Evolutionary conservation across 73 alveolate genomes (phyloP), one percentile per base, ranked within the genome.

Genomic region (Paraurostyla sp.): DNA sequence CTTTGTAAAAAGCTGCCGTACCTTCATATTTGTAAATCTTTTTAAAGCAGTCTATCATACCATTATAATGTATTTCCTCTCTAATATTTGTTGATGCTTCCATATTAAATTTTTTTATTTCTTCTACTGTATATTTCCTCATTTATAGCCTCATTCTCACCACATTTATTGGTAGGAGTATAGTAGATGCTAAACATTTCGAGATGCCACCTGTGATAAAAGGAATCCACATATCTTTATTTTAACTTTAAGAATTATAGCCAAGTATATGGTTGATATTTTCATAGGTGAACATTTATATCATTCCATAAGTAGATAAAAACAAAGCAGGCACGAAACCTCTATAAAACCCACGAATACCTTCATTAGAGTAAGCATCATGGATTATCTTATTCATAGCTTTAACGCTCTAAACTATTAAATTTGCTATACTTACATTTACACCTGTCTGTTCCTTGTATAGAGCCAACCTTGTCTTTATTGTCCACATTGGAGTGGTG

Each of bases 171-270:
- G 96, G 96, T 16, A 50, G 75, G 2, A 91, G 83, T 3, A 49
- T 50, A 15, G 75, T 81, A 0, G 93, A 52, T 0, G 96, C 96
- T 32, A 57, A 16, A 13, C 83, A 81, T 40, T 71, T 68, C 0
- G 89, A n/a, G 0, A 81, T 25, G 38, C 96, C 96, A n/a, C 96
- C 96, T 13, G 83, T 59, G 52, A 91, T 11, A 36, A 91, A 84
- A 16, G 96, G 69, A 11, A 71, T 36, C 51, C 42, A 43, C 22
- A 27, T 80, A 68, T 81, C 76, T 41, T 80, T 80, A 36, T 54
- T 27, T 16, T 41, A 25, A 15, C 52, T 43, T 22, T 62, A 27
- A 6, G 76, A 40, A 9, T 54, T 42, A 38, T 51, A 76, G n/a
- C 95, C 95, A 32, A 69, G 48, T 16, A 90, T 41, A 45, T 71